Base-by-base conservation (phyloP, 805 yeast genomes). In the Suhomyces tanzawaensis region DNA sequence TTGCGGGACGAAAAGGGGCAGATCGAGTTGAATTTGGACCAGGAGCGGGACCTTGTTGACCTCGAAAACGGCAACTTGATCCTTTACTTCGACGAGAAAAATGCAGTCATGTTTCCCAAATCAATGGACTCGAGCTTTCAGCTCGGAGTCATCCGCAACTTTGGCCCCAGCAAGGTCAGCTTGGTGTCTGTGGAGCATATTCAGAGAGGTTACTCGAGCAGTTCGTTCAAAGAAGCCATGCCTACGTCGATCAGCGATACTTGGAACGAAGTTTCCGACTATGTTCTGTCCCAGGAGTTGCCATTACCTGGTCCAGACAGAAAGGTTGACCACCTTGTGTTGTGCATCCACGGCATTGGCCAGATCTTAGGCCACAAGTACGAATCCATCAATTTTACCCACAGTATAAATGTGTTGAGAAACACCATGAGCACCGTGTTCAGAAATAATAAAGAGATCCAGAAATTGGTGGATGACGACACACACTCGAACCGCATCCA, bases 291-390 rank as follows among this genome's bases (percentile, higher is more conserved):
- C n/a, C 43, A 65, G 2, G 44, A 58, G 19, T 36, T 35, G 36
- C 36, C 32, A 2, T 7, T 7, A 7, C 27, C 27, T 7, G 13
- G 13, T 5, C 27, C 27, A 12, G 14, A 24, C 27, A 27, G 72
- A 35, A 62, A 69, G 22, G 59, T 79, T 19, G 78, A 81, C 24
- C 87, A 81, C 52, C 64, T 91, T 45, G 77, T 90, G 1, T 66
- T 91, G n/a, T 88, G 96, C 54, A 77, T 91, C 19, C 99, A 91
- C 64, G 99, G 99, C 0, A 86, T 91, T 43, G 99, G 98, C 2
- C 99, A 91, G 60, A 77, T 81, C 13, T 65, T 93, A 36, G 95
- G 96, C 1, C 70, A 79, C 32, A 77, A 77, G 51, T 80, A 83
- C 53, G 90, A 89, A 49, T 80, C 83, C 36, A 82, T 91, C 18